Base-by-base conservation (phyloP, 257 asterid species). In the Salvia splendens region DNA sequence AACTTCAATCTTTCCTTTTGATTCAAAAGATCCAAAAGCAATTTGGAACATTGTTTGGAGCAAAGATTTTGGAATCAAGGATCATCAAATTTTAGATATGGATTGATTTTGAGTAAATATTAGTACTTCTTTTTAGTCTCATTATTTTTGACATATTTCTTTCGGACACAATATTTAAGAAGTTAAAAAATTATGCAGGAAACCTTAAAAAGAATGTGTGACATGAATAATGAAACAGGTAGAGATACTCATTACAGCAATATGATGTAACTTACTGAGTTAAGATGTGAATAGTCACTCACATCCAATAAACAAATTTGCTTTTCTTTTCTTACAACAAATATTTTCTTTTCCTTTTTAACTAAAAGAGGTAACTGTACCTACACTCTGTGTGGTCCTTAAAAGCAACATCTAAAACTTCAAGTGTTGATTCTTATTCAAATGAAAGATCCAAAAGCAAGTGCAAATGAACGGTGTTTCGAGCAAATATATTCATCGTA, bases 381-480 rank as follows among this genome's bases (percentile, higher is more conserved):
- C 30, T 24, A 68, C 65, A 12, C 45, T 68, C 56, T 33, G 6
- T 74, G 58, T 75, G 79, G 79, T 64, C 72, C 79, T 36, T 24
- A 45, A 50, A 50, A 16, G 56, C 12, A 50, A 50, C 53, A 52
- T 12, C 63, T 10, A 65, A 46, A 15, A 40, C 3, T 17, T 50
- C 56, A 50, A 50, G 38, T 4, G 55, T 67, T 51, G 9, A 38
- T 57, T 57, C 56, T 16, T 5, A 38, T 58, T 62, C 46, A 49
- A 75, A 75, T 62, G 32, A 69, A 75, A 68, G 32, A 69, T 47
- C 71, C 61, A 41, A 69, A 55, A 17, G 61, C 65, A 61, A 12
- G 24, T 58, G 33, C 3, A 52, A 12, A 24, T 24, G 30, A 24
- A n/a, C 64, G 30, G 12, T 56, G 20, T 16, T 49, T 16, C 20